These are phyloP conservation scores for Lippia alba DNA, from an alignment of 305 asterid genomes.

Conservation along the genomic window DNA sequence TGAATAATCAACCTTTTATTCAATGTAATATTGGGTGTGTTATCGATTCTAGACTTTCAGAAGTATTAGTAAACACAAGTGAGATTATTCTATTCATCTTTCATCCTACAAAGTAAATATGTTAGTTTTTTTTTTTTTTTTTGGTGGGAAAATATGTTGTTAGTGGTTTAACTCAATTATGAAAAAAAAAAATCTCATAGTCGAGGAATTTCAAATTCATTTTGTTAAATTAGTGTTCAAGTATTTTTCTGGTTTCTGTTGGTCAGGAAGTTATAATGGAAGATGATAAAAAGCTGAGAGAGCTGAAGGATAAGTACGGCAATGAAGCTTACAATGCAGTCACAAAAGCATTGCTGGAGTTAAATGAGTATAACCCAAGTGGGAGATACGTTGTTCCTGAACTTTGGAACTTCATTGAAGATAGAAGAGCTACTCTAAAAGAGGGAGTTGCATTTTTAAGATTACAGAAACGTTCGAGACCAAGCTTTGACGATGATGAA, in stretches of 20 bases:
- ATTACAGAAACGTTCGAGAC: conserved; percentile 29
- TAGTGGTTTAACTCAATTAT: no score
- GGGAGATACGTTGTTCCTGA: conserved; percentile 40
- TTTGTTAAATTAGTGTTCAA: neutral
- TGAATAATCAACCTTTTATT: no score
- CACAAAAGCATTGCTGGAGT: conserved; percentile 23
- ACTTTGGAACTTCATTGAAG: conserved; percentile 42
- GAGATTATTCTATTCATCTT: no score
- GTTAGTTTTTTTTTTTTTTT: no score
- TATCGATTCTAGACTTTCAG: no score
- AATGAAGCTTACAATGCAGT: neutral
- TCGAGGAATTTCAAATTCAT: no score
- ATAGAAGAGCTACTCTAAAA: conserved; percentile 40
- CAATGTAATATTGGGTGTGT: no score
- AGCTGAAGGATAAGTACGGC: neutral
- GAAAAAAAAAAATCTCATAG: no score
- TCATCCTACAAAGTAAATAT: no score
- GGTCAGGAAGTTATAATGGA: conserved; percentile 18
- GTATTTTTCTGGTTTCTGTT: neutral
- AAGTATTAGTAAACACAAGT: no score
- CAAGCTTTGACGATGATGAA: neutral
- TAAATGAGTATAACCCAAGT: conserved; percentile 54
- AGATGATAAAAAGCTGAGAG: neutral
- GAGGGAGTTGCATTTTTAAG: conserved; percentile 38
- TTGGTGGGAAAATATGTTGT: no score